Evolutionary conservation across 2,329 filamentous ascomycete genomes (phyloP), one percentile per base, ranked within the genome.

Genomic region (Cladophialophora psammophila): DNA sequence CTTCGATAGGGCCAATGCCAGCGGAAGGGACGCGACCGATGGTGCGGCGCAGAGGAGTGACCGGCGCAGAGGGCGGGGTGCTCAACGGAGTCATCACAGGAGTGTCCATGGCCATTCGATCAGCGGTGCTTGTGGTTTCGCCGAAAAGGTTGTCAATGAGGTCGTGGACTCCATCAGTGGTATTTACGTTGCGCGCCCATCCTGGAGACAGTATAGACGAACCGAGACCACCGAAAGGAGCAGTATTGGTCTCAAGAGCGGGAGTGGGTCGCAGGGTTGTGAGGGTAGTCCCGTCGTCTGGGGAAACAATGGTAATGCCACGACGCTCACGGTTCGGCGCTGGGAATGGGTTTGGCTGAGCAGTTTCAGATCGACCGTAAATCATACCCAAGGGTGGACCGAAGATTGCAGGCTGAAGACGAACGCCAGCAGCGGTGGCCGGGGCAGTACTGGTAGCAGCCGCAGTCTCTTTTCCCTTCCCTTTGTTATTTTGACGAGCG

Each of bases 291-390:
- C 59, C 56, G 10, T 48, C 60, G 12, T 67, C 60, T 2, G 61
- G 61, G 42, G 57, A 50, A 34, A 52, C 53, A 35, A 69, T 65
- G 26, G 34, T 50, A 2, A 69, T 31, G n/a, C 36, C 61, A 34
- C 57, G 64, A 62, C 54, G 60, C 42, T 66, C 60, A 35, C 55
- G 63, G 31, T 20, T 36, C 12, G 18, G 31, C 32, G 6, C 26
- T 50, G 20, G 31, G 48, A 18, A 26, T 34, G 40, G 15, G 15
- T 13, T 50, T 31, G 18, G 45, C 45, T 26, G 34, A 12, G 32
- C 48, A 55, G 52, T 15, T 13, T 53, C 36, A 13, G 60, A 2
- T 31, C 48, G 50, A 34, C 40, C 52, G 45, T 32, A 48, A 35
- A 50, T 54, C 8, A 54, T 32, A 26, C 15, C n/a, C 13, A 32